Evolutionary conservation across 176 grass and related monocot species (phyloP), one percentile per base, ranked within the genome.

Genomic region (Calamus simplicifolius): DNA sequence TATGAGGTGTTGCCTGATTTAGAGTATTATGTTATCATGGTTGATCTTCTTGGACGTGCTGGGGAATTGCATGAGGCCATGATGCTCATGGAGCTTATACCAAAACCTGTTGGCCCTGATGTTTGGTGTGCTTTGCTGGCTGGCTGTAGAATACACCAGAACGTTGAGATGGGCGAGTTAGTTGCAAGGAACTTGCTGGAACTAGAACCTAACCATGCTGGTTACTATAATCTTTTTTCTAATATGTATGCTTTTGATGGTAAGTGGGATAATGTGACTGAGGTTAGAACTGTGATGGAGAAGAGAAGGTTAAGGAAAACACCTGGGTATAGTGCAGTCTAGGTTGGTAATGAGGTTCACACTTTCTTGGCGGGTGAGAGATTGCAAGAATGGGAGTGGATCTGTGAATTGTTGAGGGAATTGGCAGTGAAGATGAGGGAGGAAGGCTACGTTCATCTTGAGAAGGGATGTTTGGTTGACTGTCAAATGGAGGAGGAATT

Each of bases 121-220:
- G 52, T 72, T 63, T 87, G 78, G 88, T 82, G 83, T 71, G 72
- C 88, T 27, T 82, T 83, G 68, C 88, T 87, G 72, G 79, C 82
- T 67, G 83, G 72, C 23, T 92, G 83, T 48, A 80, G 68, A 50
- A 52, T 26, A 74, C 73, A 92, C 30, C 71, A 29, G 48, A 52
- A 50, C 31, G 69, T 70, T 63, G 58, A 75, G 57, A 89, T 81
- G 14, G 57, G 73, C 18, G 61, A 68, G 59, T 27, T 64, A 19
- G 74, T 75, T 26, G 73, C 86, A 21, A 70, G 50, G 4, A 64
- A 71, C 16, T 57, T 89, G 23, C 49, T 84, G n/a, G 54, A 71
- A 18, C 17, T 81, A 29, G 61, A 81, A 25, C 52, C 81, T 68
- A 21, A 68, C 17, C 81, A 81, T 77, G 58, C 53, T 81, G 86